Evolutionary conservation across 768 basidiomycete genomes (phyloP).

Genomic region (Phylloporus rhodoxanthus): DNA sequence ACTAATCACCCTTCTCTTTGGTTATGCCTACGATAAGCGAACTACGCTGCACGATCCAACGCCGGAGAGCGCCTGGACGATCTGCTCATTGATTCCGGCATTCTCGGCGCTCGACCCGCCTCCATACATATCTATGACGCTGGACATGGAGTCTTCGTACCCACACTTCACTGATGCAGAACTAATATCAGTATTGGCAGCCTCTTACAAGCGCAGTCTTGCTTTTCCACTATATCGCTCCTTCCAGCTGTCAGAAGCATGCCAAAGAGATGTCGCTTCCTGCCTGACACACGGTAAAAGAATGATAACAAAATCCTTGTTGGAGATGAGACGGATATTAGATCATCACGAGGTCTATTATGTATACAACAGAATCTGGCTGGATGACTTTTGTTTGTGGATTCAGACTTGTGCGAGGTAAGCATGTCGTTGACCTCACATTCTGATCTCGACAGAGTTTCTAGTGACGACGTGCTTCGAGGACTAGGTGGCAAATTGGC

Average conservation of each 20-base stretch:
- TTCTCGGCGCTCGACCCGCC: conserved; percentile 81
- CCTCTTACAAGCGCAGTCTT: conserved; percentile 70
- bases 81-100: conserved; percentile 62
- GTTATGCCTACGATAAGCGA: conserved; percentile 76
- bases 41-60: conserved; percentile 77
- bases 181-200: conserved; percentile 44
- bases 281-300: conserved; percentile 59
- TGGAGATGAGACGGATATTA: conserved; percentile 67
- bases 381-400: conserved; percentile 85
- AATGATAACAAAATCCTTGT: conserved; percentile 54
- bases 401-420: conserved; percentile 64
- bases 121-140: conserved; percentile 34
- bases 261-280: conserved; percentile 56
- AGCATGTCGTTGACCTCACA: conserved; percentile 15
- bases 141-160: conserved; percentile 5
- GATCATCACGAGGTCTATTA: conserved; percentile 85
- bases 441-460: conserved; percentile 3
- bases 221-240: conserved; percentile 78
- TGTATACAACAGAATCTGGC: conserved; percentile 82
- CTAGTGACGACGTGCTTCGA: conserved; percentile 54
- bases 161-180: conserved; percentile 38
- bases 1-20: conserved; percentile 65
- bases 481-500: conserved; percentile 41
- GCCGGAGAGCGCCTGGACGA: conserved; percentile 85
- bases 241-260: conserved; percentile 65